phyloP scores from a whole-genome alignment of 2,329 filamentous ascomycete genomes.

The Coniella vitis region DNA sequence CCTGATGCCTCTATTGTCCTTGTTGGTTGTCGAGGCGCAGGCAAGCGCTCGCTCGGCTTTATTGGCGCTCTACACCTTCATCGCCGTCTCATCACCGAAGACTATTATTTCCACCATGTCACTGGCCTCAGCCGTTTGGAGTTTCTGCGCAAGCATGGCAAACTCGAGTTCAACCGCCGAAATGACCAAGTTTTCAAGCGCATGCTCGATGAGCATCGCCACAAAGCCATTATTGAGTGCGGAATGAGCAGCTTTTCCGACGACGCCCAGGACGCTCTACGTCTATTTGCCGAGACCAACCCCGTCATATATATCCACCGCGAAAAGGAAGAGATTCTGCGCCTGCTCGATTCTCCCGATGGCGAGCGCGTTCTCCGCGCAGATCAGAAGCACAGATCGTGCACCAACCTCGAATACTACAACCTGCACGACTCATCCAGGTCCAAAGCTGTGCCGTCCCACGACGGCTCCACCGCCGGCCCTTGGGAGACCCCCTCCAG shows the following conservation, averaged over 20 bases:
- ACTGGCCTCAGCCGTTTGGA: constrained; percentile 54
- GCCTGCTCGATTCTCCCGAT: constrained; percentile 46
- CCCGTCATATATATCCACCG: constrained; percentile 65
- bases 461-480: constrained; percentile 10
- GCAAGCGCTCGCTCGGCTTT: constrained; percentile 66
- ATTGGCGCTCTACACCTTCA: constrained; percentile 64
- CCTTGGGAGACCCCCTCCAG: constrained; percentile 40
- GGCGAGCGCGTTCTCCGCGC: constrained; percentile 50
- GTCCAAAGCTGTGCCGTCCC: constrained; percentile 22
- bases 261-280: constrained; percentile 50
- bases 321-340: constrained; percentile 55
- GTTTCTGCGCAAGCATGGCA: constrained; percentile 55
- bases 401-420: constrained; percentile 67
- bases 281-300: constrained; percentile 54
- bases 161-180: constrained; percentile 53
- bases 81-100: constrained; percentile 60
- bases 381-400: constrained; percentile 50
- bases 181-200: constrained; percentile 55
- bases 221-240: constrained; percentile 62
- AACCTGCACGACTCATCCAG: constrained; percentile 50
- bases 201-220: constrained; percentile 51
- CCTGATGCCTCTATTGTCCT: constrained; percentile 62
- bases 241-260: constrained; percentile 57
- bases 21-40: constrained; percentile 63
- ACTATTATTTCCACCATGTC: constrained; percentile 58